phyloP scores from a whole-genome alignment of 1,139 yeast species.

The Wickerhamomyces sp. region DNA sequence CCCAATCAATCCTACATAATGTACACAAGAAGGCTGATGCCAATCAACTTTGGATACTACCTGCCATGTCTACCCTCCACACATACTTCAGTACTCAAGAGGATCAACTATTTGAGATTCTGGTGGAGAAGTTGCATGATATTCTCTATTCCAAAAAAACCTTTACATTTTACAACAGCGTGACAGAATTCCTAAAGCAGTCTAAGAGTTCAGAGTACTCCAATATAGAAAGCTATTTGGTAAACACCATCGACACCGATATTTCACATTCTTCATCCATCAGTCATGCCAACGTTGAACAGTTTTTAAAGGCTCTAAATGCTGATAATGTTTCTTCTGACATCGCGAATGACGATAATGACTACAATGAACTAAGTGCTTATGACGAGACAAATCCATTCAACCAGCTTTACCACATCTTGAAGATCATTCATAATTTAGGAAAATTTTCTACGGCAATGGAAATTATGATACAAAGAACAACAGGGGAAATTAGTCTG shows the following conservation, averaged over 20 bases:
- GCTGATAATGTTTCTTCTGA: conserved; percentile 5
- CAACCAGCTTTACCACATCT: conserved; percentile 48
- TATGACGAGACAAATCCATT: conserved; percentile 46
- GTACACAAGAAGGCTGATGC: conserved; percentile 55
- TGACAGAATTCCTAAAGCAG: conserved; percentile 5
- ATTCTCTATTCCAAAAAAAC: conserved; percentile 61
- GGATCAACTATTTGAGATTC: conserved; percentile 59
- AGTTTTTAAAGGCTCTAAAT: conserved; percentile 36
- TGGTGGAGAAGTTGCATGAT: conserved; percentile 71
- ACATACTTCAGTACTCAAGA: conserved; percentile 60
- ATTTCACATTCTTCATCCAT: conserved; percentile 43
- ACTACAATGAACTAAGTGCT: conserved; percentile 15
- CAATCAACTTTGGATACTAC: conserved; percentile 57
- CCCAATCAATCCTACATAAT: conserved; percentile 54
- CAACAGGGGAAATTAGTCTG: conserved; percentile 42
- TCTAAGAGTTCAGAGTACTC: conserved; percentile 29
- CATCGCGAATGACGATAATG: conserved; percentile 15
- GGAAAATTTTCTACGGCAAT: conserved; percentile 61
- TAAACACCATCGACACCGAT: conserved; percentile 55
- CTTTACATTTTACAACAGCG: conserved; percentile 15
- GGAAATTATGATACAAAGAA: conserved; percentile 45
- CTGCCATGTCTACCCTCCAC: conserved; percentile 54
- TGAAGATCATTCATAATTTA: conserved; percentile 56
- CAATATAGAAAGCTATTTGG: conserved; percentile 50
- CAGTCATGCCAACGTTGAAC: conserved; percentile 34